Base-by-base conservation (phyloP, 768 basidiomycete genomes). In the Boletus tomentosulus region DNA sequence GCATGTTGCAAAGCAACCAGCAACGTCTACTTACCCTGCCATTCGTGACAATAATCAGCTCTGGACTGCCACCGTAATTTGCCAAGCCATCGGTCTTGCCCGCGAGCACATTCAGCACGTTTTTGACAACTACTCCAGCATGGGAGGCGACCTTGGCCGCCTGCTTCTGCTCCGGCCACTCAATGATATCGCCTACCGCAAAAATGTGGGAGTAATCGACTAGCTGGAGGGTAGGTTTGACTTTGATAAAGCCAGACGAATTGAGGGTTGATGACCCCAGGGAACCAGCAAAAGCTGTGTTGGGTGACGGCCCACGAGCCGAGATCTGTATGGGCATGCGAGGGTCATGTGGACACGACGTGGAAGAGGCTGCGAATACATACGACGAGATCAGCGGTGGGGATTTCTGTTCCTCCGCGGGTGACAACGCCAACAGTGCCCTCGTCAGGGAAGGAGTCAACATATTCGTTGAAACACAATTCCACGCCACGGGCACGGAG, bases 131-230 rank as follows among this genome's bases (percentile, higher is more conserved):
- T 37, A 86, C 54, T 0, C 16, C 48, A 25, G 60, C 75, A 56
- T 88, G 87, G 6, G 59, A 61, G 2, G 45, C 24, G 1, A 71
- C 72, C 64, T 87, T 86, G 15, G 68, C 73, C 0, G 68, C 69
- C 45, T 79, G 84, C 59, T 86, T 87, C 66, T 86, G 81, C 65
- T 87, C 87, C 1, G 68, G 52, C 73, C 78, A 82, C 37, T 84
- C 81, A 55, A 83, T 78, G 54, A 84, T 75, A 61, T 89, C 87
- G 2, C 87, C 87, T 3, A 70, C 74, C 0, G 86, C 88, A 53
- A 84, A 87, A 13, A 89, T 78, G 54, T 74, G 74, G 0, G 79
- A 70, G 63, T 84, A 69, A 0, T 66, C 69, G 7, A 58, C 61
- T 3, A 89, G 66, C 59, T 86, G 84, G 38, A 89, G 73, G 1